A percentile compares a stretch with the other conserved stretches of the same genome.
These are phyloP conservation scores for Calonectria henricotiae DNA, from an alignment of 2,329 filamentous ascomycete species.

Conservation along the genomic window DNA sequence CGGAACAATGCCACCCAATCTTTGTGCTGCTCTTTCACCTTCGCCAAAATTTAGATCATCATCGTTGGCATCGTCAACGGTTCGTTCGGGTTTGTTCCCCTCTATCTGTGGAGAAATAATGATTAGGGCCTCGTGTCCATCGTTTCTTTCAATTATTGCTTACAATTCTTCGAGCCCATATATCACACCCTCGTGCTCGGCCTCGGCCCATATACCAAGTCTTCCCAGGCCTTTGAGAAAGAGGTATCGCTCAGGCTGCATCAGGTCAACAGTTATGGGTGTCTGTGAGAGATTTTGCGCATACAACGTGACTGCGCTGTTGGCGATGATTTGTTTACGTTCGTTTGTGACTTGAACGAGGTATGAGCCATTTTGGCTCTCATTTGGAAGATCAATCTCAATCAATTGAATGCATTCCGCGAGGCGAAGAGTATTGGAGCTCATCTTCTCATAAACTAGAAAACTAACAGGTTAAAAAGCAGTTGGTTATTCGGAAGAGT, in stretches of 20 bases:
- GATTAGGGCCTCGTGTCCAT: not conserved
- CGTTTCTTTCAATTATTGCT: not conserved
- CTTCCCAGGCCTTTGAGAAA: slow-evolving; percentile 16
- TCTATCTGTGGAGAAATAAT: not conserved
- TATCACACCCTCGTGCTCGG: slow-evolving; percentile 8
- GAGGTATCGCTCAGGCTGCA: slow-evolving; percentile 1
- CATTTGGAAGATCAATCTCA: slow-evolving; percentile 22
- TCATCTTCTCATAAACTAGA: not conserved
- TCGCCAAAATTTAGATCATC: not conserved
- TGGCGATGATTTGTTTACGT: slow-evolving; percentile 5
- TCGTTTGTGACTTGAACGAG: slow-evolving; percentile 14
- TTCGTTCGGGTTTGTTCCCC: not conserved
- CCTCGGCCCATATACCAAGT: slow-evolving; percentile 12
- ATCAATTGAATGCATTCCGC: slow-evolving; percentile 24
- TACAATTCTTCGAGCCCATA: slow-evolving; percentile 16
- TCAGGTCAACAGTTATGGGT: slow-evolving; percentile 2
- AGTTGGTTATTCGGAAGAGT: not conserved
- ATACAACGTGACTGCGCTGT: slow-evolving; percentile 7
- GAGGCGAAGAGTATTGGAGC: slow-evolving; percentile 18
- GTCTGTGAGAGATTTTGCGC: slow-evolving; percentile 4
- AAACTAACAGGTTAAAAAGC: not conserved
- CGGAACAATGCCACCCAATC: not conserved
- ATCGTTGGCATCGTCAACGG: not conserved
- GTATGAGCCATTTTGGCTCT: slow-evolving; percentile 23
- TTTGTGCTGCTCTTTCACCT: not conserved